Conservation (phyloP, 2,329 filamentous ascomycete genomes). For the Septoria petroselini region DNA sequence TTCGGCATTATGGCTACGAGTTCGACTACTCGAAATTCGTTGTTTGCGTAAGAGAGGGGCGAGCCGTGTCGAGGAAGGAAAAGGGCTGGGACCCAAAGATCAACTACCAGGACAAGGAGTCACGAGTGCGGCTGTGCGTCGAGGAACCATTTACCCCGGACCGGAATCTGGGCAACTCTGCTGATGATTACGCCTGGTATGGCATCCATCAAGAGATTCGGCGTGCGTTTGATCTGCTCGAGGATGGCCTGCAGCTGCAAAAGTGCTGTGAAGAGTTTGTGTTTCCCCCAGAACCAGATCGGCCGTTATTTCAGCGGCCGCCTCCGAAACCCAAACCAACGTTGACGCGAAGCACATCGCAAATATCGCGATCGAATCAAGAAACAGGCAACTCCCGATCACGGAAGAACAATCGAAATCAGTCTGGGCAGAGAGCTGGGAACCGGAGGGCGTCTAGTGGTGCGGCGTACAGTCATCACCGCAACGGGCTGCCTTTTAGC, state of each 20-base stretch:
- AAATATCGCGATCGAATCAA: constrained; percentile 48
- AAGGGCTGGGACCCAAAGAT: constrained; percentile 76
- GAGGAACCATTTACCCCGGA: constrained; percentile 93
- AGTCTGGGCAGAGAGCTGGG: constrained; percentile 49
- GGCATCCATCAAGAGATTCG: constrained; percentile 88
- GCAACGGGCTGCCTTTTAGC: constrained; percentile 41
- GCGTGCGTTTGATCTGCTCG: constrained; percentile 78
- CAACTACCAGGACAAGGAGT: constrained; percentile 46
- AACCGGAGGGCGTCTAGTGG: constrained; percentile 58
- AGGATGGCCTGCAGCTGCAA: constrained; percentile 68
- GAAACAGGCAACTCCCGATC: constrained; percentile 40
- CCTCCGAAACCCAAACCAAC: constrained; percentile 56
- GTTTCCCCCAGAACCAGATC: constrained; percentile 76
- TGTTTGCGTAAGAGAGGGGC: constrained; percentile 80
- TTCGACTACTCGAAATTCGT: constrained; percentile 83
- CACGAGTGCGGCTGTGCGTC: constrained; percentile 76
- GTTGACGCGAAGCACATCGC: constrained; percentile 49
- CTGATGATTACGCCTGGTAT: constrained; percentile 89
- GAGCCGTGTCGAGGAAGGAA: constrained; percentile 71
- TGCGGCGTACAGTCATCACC: constrained; percentile 43
- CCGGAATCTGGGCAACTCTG: constrained; percentile 91
- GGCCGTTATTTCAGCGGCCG: constrained; percentile 52
- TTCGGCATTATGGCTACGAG: constrained; percentile 90
- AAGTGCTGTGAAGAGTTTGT: constrained; percentile 85
- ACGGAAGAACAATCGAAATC: constrained; percentile 46